Evolutionary conservation across 2,329 filamentous ascomycete species (phyloP).

Genomic region (Exophiala oligosperma): DNA sequence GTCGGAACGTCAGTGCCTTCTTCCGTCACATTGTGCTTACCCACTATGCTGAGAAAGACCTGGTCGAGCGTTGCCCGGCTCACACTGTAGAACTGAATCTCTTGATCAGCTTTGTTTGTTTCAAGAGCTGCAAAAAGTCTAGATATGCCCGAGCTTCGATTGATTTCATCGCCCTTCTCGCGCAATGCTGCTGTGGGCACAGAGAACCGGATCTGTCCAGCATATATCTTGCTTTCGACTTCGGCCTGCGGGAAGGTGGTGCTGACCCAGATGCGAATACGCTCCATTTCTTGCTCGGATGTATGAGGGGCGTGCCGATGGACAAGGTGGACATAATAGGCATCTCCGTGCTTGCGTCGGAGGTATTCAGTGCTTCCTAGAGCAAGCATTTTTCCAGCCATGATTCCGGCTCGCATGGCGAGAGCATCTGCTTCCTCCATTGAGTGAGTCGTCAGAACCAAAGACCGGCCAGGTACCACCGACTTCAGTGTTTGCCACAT

Average conservation of each 20-base stretch:
- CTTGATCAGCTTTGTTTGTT: slow-evolving; percentile 65
- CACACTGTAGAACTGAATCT: slow-evolving; percentile 83
- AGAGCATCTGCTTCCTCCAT: slow-evolving; percentile 96
- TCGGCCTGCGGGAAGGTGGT: slow-evolving; percentile 62
- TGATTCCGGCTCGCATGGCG: slow-evolving; percentile 79
- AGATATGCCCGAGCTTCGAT: slow-evolving; percentile 50
- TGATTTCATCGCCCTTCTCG: slow-evolving; percentile 5
- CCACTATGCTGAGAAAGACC: slow-evolving; percentile 84
- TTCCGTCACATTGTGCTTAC: slow-evolving; percentile 74
- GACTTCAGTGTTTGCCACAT: slow-evolving; percentile 86
- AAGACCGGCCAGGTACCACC: slow-evolving; percentile 73
- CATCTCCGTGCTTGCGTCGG: slow-evolving; percentile 72
- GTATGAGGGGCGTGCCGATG: slow-evolving; percentile 74
- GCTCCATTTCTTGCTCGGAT: slow-evolving; percentile 64
- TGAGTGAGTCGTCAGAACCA: slow-evolving; percentile 86
- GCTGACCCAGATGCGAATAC: slow-evolving; percentile 66
- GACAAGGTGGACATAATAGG: slow-evolving; percentile 79
- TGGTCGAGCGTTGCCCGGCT: slow-evolving; percentile 85
- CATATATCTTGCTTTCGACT: slow-evolving; percentile 73
- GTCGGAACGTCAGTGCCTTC: slow-evolving; percentile 46
- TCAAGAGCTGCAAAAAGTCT: slow-evolving; percentile 72
- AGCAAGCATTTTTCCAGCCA: slow-evolving; percentile 82
- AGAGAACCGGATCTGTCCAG: slow-evolving; percentile 85
- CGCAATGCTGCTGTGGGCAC: slow-evolving; percentile 51
- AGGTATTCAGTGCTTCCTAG: slow-evolving; percentile 74